Conservation (phyloP, 768 basidiomycete genomes). For the Lentinula detonsa region DNA sequence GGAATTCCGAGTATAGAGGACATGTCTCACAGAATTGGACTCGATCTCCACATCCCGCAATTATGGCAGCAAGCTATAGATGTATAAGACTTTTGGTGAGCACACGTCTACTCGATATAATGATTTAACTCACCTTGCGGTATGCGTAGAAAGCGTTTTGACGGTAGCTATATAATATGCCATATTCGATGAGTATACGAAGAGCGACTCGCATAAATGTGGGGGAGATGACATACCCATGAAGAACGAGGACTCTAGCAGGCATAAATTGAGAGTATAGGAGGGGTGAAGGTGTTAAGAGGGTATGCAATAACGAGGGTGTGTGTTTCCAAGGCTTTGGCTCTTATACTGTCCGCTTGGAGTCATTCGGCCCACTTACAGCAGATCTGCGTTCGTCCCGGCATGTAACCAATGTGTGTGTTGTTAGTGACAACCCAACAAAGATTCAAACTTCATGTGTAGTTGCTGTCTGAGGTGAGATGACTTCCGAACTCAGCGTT, state of each 20-base stretch:
- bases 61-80: neutral
- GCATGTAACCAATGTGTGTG: neutral
- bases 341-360: neutral
- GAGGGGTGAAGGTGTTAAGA: neutral
- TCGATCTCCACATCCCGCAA: neutral
- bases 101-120: neutral
- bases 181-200: neutral
- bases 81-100: neutral
- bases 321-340: neutral
- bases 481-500: neutral
- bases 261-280: neutral
- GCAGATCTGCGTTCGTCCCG: neutral
- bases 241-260: neutral
- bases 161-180: neutral
- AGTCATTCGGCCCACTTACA: constrained; percentile 1
- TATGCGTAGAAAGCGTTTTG: neutral
- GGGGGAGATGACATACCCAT: neutral
- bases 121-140: neutral
- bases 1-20: neutral
- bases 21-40: neutral
- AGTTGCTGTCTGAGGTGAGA: neutral
- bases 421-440: constrained; percentile 1
- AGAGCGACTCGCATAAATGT: neutral
- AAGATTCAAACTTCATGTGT: neutral
- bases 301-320: neutral